Evolutionary conservation across 495 filamentous ascomycete genomes (phyloP), one percentile per base, ranked within the genome.

Genomic region (Penicillium paradoxum): DNA sequence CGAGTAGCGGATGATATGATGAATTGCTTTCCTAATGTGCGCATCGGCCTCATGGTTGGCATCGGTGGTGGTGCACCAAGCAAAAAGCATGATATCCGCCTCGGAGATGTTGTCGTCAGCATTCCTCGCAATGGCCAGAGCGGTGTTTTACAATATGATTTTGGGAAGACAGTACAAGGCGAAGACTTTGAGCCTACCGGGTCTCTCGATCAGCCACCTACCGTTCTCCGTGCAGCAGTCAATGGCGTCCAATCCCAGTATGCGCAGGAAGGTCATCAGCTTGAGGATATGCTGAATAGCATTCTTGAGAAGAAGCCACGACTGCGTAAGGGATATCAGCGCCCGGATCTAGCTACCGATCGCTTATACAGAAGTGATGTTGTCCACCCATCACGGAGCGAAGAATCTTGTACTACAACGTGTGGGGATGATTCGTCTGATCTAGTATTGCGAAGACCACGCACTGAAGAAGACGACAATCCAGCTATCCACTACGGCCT

Each of bases 51-150:
- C 13, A 55, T 70, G 55, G 65, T 70, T 4, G 63, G 65, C 7
- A 60, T 71, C 15, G 64, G 56, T 1, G 62, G 55, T 3, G 66
- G 66, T 1, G 59, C 52, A 4, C 66, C 65, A 14, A 60, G 57
- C 37, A 30, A 29, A 6, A 54, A 54, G 8, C 54, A 65, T 44
- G 62, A 72, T 24, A 51, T 68, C 4, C 60, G 64, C 9, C 53
- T 73, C 6, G 73, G 73, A 13, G 71, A 74, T 56, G 54, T 74
- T 21, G 72, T 76, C 1, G 71, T 78, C 29, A 64, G 71, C 42
- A 53, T 58, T 3, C 67, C 66, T 36, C 19, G 13, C 9, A 54
- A 54, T 15, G 45, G 32, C 1, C 34, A 45, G 27, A 49, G 67
- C 7, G 71, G 73, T 18, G 68, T 77, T 0, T 44, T 76, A 6